A percentile compares a stretch with the other conserved stretches of the same genome.
phyloP scores from a whole-genome alignment of 805 yeast species.

The Metschnikowia sp. region DNA sequence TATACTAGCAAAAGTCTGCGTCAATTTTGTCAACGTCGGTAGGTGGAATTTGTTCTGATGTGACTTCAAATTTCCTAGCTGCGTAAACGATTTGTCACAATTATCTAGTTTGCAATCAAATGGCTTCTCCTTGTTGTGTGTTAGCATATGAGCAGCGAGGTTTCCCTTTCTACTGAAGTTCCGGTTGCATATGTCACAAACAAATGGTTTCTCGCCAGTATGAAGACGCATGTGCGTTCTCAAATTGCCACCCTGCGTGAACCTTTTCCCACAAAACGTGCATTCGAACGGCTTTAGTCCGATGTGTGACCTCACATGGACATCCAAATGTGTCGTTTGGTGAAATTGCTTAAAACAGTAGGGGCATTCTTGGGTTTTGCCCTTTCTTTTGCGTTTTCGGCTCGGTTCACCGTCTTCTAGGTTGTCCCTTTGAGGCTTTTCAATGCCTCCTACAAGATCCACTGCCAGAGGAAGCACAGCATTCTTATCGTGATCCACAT shows the following conservation, averaged over 20 bases:
- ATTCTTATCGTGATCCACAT: conserved; percentile 17
- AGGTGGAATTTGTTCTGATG: conserved; percentile 90
- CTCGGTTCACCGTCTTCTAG: conserved; percentile 20
- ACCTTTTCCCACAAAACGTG: conserved; percentile 70
- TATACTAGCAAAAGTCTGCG: conserved; percentile 62
- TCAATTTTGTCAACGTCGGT: conserved; percentile 63
- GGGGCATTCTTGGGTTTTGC: conserved; percentile 65
- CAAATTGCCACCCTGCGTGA: conserved; percentile 88
- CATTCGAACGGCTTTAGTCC: conserved; percentile 85
- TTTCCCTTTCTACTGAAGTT: conserved; percentile 89
- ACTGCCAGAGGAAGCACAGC: conserved; percentile 53
- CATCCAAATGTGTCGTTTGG: conserved; percentile 89
- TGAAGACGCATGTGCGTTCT: conserved; percentile 82
- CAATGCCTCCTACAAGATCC: conserved; percentile 77
- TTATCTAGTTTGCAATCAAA: conserved; percentile 74
- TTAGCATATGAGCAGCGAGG: conserved; percentile 79
- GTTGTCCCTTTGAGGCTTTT: conserved; percentile 44
- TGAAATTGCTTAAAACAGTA: conserved; percentile 79
- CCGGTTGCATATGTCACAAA: conserved; percentile 72
- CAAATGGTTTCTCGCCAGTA: conserved; percentile 89
- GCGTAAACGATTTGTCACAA: conserved; percentile 84
- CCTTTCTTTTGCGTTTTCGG: conserved; percentile 21
- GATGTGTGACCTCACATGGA: conserved; percentile 82
- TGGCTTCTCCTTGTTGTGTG: conserved; percentile 79
- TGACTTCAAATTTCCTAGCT: conserved; percentile 87